These are phyloP conservation scores for Scenedesmus sp. DNA, from an alignment of 163 green algal genomes.

Conservation along the genomic window DNA sequence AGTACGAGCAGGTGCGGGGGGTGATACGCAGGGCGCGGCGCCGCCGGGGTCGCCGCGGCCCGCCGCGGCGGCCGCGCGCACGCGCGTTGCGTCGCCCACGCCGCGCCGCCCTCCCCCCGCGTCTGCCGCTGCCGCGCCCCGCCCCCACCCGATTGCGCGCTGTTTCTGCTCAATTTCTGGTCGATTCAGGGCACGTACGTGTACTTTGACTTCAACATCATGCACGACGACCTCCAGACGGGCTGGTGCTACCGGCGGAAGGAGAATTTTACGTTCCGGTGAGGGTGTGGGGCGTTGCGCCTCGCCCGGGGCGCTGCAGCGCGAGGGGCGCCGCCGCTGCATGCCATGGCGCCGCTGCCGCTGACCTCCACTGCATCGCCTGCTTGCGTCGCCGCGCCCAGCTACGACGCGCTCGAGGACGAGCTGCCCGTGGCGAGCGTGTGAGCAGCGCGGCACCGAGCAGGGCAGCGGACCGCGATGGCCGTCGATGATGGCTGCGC, in stretches of 20 bases:
- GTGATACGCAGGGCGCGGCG: constrained; percentile 86
- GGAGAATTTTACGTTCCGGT: constrained; percentile 91
- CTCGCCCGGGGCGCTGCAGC: background rate
- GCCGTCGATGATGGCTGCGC: background rate
- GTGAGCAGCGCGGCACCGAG: no score
- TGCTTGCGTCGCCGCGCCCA: constrained; percentile 10
- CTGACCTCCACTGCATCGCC: background rate
- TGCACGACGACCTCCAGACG: constrained; percentile 84
- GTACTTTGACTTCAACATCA: constrained; percentile 89
- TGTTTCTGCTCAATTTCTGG: background rate
- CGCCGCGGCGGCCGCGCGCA: no score
- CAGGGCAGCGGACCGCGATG: background rate
- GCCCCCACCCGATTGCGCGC: no score
- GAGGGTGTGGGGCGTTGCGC: constrained; percentile 31
- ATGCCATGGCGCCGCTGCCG: background rate
- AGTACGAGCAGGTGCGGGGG: constrained; percentile 91
- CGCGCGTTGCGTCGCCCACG: no score
- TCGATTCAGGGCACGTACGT: constrained; percentile 74
- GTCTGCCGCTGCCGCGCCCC: no score
- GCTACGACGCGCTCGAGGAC: constrained; percentile 87
- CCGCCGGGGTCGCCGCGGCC: no score
- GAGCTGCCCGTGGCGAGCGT: constrained; percentile 59
- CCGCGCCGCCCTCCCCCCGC: no score
- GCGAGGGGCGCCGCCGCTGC: background rate
- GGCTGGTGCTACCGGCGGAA: constrained; percentile 93